Conservation (phyloP, 257 asterid species). For the Solanum piurae region DNA sequence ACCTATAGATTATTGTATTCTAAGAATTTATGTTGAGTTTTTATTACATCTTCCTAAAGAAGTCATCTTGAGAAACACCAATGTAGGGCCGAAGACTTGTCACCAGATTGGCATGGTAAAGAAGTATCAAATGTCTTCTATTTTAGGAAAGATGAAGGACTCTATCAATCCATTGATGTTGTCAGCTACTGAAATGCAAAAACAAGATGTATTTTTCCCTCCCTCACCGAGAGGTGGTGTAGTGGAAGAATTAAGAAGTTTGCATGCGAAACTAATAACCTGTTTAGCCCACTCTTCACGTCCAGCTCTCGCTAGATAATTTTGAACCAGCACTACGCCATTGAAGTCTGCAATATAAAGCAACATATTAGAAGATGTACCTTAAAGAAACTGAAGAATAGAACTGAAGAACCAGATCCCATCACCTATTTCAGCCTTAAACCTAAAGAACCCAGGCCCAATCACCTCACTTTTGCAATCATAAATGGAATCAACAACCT, state of each 20-base stretch:
- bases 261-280: constrained; percentile 25
- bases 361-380: background rate
- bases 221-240: background rate
- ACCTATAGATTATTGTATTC: background rate
- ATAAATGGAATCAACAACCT: constrained; percentile 95
- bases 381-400: background rate
- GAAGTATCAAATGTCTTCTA: background rate
- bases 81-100: background rate
- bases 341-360: constrained; percentile 63
- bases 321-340: constrained; percentile 90
- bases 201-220: background rate
- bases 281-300: constrained; percentile 93
- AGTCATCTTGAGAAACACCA: background rate
- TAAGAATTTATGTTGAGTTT: background rate
- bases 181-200: background rate
- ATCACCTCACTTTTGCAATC: constrained; percentile 99
- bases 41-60: background rate
- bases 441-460: constrained; percentile 97
- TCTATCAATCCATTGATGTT: background rate
- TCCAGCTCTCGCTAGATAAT: constrained; percentile 74
- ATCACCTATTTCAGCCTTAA: constrained; percentile 98
- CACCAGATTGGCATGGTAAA: background rate
- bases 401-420: background rate
- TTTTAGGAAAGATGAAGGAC: background rate
- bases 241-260: background rate